Base-by-base conservation (phyloP, 2,329 filamentous ascomycete genomes). In the Ophiostoma angusticollis region DNA sequence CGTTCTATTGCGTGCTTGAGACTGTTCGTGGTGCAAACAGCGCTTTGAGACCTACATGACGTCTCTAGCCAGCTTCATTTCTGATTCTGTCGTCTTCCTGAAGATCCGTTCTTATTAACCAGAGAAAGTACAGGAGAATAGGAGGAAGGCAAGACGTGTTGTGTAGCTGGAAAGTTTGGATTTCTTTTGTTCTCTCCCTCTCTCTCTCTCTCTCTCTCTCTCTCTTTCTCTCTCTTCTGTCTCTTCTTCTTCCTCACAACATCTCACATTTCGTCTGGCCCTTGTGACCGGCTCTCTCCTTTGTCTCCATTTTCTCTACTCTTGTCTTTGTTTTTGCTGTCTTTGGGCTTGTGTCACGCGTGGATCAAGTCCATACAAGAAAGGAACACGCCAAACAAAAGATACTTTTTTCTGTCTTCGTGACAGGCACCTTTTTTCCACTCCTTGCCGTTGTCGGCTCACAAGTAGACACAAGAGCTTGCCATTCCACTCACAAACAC, bases 1-100 rank as follows among this genome's bases (percentile, higher is more conserved):
- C 25, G 24, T 33, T 25, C 36, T 25, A 42, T 46, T 43, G 45
- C 42, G 42, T 45, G 42, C 37, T 45, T 17, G 21, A 6, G 19
- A 25, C 22, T 28, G 11, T 12, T 24, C 40, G 39, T 46, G 41
- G 39, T 44, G 41, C 41, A 44, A 46, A 34, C 16, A 35, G 22
- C 28, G 29, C 30, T 25, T n/a, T n/a, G n/a, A n/a, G n/a, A n/a
- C n/a, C n/a, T n/a, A n/a, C n/a, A n/a, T 29, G 14, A 16, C 23
- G 30, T 32, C 29, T 38, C 14, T 31, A 22, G n/a, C 35, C 25
- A 37, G 17, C n/a, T n/a, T n/a, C n/a, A n/a, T 17, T 31, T 18
- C 11, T 17, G n/a, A 30, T 18, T 30, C 17, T 19, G 17, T 21
- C 19, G 16, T 24, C 18, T 31, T 33, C 21, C 33, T 33, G 31